Conservation (phyloP, 1,284 basidiomycete species). For the Earliella scabrosa region DNA sequence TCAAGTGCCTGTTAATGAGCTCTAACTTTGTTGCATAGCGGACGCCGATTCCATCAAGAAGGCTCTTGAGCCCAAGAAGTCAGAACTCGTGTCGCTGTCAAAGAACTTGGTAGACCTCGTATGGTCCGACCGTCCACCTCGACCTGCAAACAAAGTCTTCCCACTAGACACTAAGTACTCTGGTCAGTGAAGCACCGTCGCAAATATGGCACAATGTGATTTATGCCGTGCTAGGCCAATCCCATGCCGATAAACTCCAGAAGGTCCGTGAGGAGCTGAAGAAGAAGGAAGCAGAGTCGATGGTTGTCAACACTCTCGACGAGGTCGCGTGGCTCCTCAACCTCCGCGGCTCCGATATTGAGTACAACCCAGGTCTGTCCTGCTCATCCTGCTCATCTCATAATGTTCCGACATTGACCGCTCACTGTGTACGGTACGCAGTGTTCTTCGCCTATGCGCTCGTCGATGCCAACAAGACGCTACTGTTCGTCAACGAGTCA, state of each 20-base stretch:
- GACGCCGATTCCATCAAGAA: constrained; percentile 64
- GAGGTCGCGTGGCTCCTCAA: constrained; percentile 97
- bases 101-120: constrained; percentile 85
- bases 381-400: neutral
- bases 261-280: constrained; percentile 66
- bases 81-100: constrained; percentile 64
- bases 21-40: constrained; percentile 38
- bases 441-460: constrained; percentile 96
- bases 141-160: constrained; percentile 75
- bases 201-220: neutral
- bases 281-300: constrained; percentile 68
- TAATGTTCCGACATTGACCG: neutral
- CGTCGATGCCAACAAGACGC: constrained; percentile 67
- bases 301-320: constrained; percentile 84
- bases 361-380: constrained; percentile 79
- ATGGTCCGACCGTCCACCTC: constrained; percentile 77
- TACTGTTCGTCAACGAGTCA: constrained; percentile 75
- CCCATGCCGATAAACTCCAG: constrained; percentile 69
- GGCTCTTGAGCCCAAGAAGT: constrained; percentile 53
- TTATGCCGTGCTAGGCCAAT: constrained; percentile 72
- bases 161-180: constrained; percentile 75
- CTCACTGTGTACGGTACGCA: constrained; percentile 26
- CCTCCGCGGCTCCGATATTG: constrained; percentile 90
- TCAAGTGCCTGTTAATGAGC: neutral
- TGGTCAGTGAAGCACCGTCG: constrained; percentile 39